Evolutionary conservation across 441 rosid genomes (phyloP).

Genomic region (Sinapis alba): DNA sequence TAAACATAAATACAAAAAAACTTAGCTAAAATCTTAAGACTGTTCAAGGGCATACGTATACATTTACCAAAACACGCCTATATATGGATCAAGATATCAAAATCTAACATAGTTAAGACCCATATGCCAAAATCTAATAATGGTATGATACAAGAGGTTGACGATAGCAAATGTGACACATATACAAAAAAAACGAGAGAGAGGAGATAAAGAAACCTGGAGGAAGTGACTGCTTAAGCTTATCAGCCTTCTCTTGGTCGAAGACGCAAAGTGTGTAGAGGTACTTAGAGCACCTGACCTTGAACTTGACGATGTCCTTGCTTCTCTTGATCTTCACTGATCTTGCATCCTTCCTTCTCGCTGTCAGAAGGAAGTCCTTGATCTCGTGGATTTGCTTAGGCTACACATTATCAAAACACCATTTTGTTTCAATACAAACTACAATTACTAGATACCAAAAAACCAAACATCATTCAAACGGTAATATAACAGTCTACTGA

Average conservation of each 20-base stretch:
- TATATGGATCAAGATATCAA: neutral
- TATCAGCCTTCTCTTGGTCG: conserved; percentile 70
- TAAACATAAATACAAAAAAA: no score
- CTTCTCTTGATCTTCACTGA: conserved; percentile 75
- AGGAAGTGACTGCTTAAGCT: conserved; percentile 75
- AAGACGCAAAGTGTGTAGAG: conserved; percentile 70
- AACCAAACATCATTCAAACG: neutral
- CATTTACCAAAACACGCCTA: neutral
- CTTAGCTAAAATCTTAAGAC: no score
- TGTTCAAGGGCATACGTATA: no score
- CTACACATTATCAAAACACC: conserved; percentile 37
- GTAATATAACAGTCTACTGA: neutral
- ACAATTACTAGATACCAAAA: neutral
- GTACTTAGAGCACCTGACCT: conserved; percentile 77
- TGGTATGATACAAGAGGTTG: neutral
- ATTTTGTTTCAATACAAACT: neutral
- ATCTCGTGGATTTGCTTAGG: conserved; percentile 78
- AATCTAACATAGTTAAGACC: neutral
- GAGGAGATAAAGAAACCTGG: conserved; percentile 44
- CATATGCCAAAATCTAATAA: neutral
- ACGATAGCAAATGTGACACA: neutral
- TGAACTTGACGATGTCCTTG: conserved; percentile 70
- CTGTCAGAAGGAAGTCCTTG: conserved; percentile 75
- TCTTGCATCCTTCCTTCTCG: conserved; percentile 75
- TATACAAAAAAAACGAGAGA: neutral